phyloP scores from a whole-genome alignment of 495 filamentous ascomycete genomes.

The Penicillium waksmanii region DNA sequence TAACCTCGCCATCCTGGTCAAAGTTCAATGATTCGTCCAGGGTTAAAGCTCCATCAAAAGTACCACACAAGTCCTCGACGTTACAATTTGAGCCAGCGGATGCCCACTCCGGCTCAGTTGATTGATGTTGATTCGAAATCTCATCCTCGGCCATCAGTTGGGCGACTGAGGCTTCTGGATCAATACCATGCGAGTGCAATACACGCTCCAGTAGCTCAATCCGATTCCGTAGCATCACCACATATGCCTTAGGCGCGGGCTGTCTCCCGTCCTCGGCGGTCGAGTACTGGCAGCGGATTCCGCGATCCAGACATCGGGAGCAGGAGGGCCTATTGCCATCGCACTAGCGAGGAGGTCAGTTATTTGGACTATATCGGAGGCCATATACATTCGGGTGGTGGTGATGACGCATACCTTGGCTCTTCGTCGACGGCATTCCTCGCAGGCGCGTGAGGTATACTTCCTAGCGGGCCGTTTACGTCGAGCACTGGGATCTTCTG shows the following conservation, averaged over 20 bases:
- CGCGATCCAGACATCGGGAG: conserved; percentile 31
- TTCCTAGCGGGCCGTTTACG: conserved; percentile 28
- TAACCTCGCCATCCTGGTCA: conserved; percentile 36
- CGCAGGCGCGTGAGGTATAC: conserved; percentile 35
- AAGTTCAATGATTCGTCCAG: conserved; percentile 37
- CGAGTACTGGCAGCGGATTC: conserved; percentile 30
- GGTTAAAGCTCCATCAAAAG: conserved; percentile 32
- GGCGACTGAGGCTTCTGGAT: conserved; percentile 27
- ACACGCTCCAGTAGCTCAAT: conserved; percentile 32
- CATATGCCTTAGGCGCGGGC: conserved; percentile 36
- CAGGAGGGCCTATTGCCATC: conserved; percentile 33
- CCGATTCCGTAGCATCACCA: conserved; percentile 31
- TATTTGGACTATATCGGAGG: no score
- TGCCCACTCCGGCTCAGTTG: background rate
- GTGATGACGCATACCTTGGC: conserved; percentile 27
- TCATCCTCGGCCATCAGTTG: conserved; percentile 22
- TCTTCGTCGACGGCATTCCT: conserved; percentile 35
- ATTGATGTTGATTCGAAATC: conserved; percentile 5
- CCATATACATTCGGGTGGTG: background rate
- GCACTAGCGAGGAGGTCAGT: conserved; percentile 16
- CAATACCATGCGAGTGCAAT: conserved; percentile 26
- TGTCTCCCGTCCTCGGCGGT: conserved; percentile 32
- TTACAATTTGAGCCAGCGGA: conserved; percentile 11
- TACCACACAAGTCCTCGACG: conserved; percentile 28
- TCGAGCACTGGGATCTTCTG: conserved; percentile 16